A percentile compares a stretch with the other conserved stretches of the same genome.
Evolutionary conservation across 2,329 filamentous ascomycete genomes (phyloP).

Genomic region (Nakataea oryzae): DNA sequence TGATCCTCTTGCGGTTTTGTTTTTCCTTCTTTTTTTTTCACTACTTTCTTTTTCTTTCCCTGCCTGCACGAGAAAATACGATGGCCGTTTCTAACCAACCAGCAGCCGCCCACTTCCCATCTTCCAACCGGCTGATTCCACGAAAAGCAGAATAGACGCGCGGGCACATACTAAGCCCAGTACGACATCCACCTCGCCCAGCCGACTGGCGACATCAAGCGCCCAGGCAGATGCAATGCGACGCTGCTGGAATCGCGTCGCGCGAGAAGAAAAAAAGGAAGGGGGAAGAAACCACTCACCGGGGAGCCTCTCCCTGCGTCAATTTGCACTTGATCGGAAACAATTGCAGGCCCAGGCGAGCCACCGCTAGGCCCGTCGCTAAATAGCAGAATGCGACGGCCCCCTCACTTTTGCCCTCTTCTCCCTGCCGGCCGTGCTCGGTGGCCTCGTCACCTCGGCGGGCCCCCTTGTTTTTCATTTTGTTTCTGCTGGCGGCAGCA

Average conservation of each 20-base stretch:
- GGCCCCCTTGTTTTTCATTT: not conserved
- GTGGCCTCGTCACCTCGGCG: not conserved
- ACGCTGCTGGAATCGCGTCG: not conserved
- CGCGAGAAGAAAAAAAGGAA: not conserved
- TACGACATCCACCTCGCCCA: no score
- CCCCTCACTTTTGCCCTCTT: not conserved
- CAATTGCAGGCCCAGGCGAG: not conserved
- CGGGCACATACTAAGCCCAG: not conserved
- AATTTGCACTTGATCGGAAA: not conserved
- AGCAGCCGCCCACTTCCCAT: not conserved
- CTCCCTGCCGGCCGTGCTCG: not conserved
- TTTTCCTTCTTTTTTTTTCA: slow-evolving; percentile 9
- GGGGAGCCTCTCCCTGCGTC: not conserved
- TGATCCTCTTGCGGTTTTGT: slow-evolving; percentile 13
- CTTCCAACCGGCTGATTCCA: not conserved
- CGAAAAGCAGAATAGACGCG: not conserved
- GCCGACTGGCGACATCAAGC: not conserved
- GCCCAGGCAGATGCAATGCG: not conserved
- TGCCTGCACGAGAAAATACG: not conserved
- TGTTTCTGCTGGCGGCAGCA: not conserved
- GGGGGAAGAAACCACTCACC: not conserved
- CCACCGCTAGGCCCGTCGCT: not conserved
- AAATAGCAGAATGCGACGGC: not conserved
- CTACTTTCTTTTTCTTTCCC: not conserved
- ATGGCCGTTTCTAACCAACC: not conserved